Conservation (phyloP, 1,284 basidiomycete genomes). For the Ceraceosorus guamensis region DNA sequence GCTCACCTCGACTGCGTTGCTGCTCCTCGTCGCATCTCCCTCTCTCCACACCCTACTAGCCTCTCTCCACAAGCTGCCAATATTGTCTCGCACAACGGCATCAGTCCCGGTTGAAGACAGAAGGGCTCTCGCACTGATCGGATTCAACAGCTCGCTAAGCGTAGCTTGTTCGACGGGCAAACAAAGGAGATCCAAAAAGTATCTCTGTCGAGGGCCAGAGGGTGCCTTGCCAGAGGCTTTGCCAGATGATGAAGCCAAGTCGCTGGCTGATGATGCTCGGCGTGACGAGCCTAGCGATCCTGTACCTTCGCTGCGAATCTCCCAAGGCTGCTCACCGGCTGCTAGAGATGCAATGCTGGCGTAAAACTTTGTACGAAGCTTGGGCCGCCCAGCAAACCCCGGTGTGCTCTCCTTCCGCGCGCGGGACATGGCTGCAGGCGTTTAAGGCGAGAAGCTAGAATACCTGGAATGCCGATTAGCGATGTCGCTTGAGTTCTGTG, state of each 20-base stretch:
- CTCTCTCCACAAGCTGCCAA: constrained; percentile 39
- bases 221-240: constrained; percentile 30
- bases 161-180: constrained; percentile 32
- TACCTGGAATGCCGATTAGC: too few species aligned
- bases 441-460: too few species aligned
- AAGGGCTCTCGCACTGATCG: constrained; percentile 20
- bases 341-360: constrained; percentile 28
- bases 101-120: constrained; percentile 26
- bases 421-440: too few species aligned
- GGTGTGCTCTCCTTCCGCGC: too few species aligned
- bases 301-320: background rate
- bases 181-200: constrained; percentile 36
- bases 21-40: constrained; percentile 11
- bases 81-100: constrained; percentile 34
- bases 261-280: background rate
- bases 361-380: constrained; percentile 27
- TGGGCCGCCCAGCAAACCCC: background rate
- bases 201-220: constrained; percentile 32
- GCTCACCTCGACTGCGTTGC: background rate
- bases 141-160: constrained; percentile 21
- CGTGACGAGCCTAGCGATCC: too few species aligned
- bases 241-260: background rate
- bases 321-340: constrained; percentile 37
- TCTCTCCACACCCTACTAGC: constrained; percentile 13
- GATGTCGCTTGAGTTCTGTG: too few species aligned